Evolutionary conservation across 345 rosid species (phyloP).

Genomic region (Heritiera fomes): DNA sequence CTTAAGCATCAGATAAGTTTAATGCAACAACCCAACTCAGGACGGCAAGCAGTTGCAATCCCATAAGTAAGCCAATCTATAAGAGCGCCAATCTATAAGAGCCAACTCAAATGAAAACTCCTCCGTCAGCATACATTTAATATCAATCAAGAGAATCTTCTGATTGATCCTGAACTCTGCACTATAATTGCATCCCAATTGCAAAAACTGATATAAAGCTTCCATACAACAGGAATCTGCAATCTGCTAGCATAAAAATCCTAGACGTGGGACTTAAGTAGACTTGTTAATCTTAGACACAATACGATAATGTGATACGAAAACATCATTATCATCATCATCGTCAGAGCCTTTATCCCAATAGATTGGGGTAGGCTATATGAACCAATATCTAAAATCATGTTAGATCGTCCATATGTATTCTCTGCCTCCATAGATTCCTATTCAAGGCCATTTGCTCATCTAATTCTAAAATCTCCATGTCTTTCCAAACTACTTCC

Average conservation of each 20-base stretch:
- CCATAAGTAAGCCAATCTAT: neutral
- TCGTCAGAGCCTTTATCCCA: no score
- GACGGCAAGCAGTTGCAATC: conserved; percentile 36
- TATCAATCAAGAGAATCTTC: neutral
- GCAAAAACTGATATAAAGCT: neutral
- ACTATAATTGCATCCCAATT: neutral
- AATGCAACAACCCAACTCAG: conserved; percentile 20
- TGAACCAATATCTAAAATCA: no score
- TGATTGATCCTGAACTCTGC: neutral
- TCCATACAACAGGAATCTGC: neutral
- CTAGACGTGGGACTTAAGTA: neutral
- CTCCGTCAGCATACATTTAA: neutral
- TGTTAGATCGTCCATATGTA: no score
- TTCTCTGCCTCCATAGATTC: no score
- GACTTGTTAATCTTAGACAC: no score
- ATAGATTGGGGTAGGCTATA: no score
- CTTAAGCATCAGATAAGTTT: conserved; percentile 28
- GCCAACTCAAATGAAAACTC: neutral
- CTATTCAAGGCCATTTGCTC: no score
- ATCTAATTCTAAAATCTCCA: no score
- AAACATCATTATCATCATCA: no score
- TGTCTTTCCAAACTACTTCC: no score
- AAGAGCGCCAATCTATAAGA: neutral
- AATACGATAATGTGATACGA: no score
- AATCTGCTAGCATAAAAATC: conserved; percentile 4